Base-by-base conservation (phyloP, 139 green algal species). In the Tetratostichococcus sp. region DNA sequence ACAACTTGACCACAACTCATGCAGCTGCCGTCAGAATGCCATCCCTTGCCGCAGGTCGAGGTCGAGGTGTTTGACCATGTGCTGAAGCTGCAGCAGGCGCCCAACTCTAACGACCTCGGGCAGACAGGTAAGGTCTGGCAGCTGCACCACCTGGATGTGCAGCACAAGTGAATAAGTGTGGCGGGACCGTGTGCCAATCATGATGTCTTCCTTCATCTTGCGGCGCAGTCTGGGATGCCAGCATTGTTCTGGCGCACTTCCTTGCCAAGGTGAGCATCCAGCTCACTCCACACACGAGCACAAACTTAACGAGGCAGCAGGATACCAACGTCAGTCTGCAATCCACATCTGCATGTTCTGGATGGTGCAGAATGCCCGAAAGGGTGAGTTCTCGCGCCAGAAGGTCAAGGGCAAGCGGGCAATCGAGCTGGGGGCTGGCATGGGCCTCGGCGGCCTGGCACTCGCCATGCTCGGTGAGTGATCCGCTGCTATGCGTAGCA, bases 351-450 rank as follows among this genome's bases (percentile, higher is more conserved):
- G 39, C 8, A 14, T 50, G 8, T 50, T 50, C 14, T 8, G 8
- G 39, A 50, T 8, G 17, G 50, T 17, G 26, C 82, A 94, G 86
- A 93, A 97, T 72, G 81, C 86, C 28, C 80, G 83, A 23, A 90
- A 87, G 62, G 90, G 92, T 1, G 90, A 96, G 21, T 91, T 96
- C 43, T 77, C 75, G 2, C 80, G 84, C 0, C 28, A 78, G 30
- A 91, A 87, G 65, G 57, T 94, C 4, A 81, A 76, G 5, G 86
- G 86, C 69, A 97, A 92, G 81, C 76, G 81, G 1, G 82, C 72
- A 5, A 82, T 98, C 30, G 93, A 98, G 82, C 82, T 98, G 66
- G 93, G 93, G 0, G 84, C 93, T 4, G 93, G 93, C 72, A 94
- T 95, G 81, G 92, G 93, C 30, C 86, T 97, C 28, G 83, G 73